These are phyloP conservation scores for Sporothrix mexicana DNA, from an alignment of 2,329 filamentous ascomycete genomes.

Conservation along the genomic window DNA sequence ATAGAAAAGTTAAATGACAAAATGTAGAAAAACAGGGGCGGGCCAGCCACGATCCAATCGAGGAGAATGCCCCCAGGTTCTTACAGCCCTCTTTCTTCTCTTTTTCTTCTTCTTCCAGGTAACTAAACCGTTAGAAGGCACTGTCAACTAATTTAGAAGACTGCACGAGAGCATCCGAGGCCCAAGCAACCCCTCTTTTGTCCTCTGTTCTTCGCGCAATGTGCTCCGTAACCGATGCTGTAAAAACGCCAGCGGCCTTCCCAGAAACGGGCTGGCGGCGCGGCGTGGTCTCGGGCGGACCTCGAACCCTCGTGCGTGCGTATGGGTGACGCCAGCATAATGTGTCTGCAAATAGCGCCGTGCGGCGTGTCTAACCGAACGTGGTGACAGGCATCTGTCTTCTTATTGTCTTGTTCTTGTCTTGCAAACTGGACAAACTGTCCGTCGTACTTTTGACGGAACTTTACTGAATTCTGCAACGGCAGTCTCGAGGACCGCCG, in stretches of 20 bases:
- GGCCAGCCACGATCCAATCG: constrained; percentile 3
- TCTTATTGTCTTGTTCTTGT: too few species aligned
- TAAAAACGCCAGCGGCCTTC: constrained; percentile 10
- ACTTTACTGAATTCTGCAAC: not conserved
- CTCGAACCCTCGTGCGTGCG: not conserved
- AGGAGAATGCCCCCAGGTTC: not conserved
- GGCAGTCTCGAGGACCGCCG: not conserved
- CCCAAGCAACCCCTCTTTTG: not conserved
- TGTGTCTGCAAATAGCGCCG: not conserved
- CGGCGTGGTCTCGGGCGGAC: constrained; percentile 1
- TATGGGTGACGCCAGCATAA: not conserved
- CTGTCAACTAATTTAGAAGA: not conserved
- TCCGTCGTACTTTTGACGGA: not conserved
- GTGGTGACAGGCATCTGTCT: not conserved
- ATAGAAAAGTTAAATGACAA: too few species aligned
- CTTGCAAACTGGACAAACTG: not conserved
- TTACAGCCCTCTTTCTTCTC: constrained; percentile 7
- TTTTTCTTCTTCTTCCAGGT: not conserved
- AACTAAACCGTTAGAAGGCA: not conserved
- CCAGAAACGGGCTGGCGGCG: constrained; percentile 14
- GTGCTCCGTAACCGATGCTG: not conserved
- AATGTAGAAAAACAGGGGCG: not conserved
- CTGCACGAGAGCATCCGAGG: not conserved
- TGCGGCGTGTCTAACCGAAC: not conserved
- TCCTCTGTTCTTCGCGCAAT: not conserved